Evolutionary conservation across 331 rosid genomes (phyloP).

Genomic region (Spiraea crenata): DNA sequence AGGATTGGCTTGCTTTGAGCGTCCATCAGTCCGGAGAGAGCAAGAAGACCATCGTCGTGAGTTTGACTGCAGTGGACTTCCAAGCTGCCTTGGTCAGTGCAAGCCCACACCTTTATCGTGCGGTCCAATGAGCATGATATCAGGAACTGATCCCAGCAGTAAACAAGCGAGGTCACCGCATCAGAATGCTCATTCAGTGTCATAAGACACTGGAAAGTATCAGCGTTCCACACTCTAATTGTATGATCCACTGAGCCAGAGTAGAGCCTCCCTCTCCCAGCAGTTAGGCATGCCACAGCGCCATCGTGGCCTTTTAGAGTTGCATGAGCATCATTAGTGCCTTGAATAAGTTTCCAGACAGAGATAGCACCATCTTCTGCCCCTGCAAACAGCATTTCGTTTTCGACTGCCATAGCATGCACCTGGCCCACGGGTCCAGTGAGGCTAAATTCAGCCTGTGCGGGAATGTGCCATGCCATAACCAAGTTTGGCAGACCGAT

Average conservation of each 20-base stretch:
- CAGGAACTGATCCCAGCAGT: constrained; percentile 37
- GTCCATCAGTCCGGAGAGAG: no score
- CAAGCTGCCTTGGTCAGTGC: constrained; percentile 13
- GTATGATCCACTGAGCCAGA: constrained; percentile 42
- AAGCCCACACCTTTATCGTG: constrained; percentile 36
- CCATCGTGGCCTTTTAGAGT: constrained; percentile 34
- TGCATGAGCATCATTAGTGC: constrained; percentile 16
- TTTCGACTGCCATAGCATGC: constrained; percentile 33
- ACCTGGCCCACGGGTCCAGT: constrained; percentile 42
- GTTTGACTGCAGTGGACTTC: constrained; percentile 24
- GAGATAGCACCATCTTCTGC: no score
- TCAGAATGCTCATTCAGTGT: constrained; percentile 33
- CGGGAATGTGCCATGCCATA: constrained; percentile 41
- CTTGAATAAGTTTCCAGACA: constrained; percentile 43
- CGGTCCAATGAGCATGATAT: constrained; percentile 43
- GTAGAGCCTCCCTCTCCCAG: constrained; percentile 32
- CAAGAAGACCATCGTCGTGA: no score
- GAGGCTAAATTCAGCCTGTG: constrained; percentile 24
- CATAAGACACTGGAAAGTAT: constrained; percentile 32
- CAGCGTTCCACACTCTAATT: constrained; percentile 45
- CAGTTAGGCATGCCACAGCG: constrained; percentile 28
- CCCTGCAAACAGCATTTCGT: no score
- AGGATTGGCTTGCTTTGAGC: no score
- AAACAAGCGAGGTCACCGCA: constrained; percentile 40
- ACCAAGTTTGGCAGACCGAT: constrained; percentile 34